Evolutionary conservation across 306 rosid species (phyloP).

Genomic region (Pueraria montana): DNA sequence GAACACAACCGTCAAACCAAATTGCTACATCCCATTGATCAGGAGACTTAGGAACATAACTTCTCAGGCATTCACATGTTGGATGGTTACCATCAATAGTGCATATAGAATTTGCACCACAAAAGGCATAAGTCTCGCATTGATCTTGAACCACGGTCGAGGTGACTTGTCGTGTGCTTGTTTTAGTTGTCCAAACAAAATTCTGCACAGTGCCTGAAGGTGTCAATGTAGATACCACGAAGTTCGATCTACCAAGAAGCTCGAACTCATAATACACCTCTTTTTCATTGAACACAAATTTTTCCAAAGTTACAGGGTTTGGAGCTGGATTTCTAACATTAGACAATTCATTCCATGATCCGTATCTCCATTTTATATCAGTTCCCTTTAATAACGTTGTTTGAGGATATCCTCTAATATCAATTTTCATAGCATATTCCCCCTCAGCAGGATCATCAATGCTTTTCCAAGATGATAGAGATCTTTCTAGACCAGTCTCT

Average conservation of each 20-base stretch:
- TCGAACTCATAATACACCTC: slow-evolving; percentile 35
- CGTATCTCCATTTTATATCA: neutral
- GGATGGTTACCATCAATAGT: neutral
- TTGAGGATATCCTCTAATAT: slow-evolving; percentile 15
- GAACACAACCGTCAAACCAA: neutral
- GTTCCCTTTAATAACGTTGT: neutral
- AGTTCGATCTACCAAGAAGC: neutral
- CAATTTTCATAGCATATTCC: neutral
- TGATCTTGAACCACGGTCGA: neutral
- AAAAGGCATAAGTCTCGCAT: neutral
- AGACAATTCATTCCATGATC: slow-evolving; percentile 21
- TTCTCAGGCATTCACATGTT: neutral
- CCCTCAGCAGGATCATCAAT: slow-evolving; percentile 39
- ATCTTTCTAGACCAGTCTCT: neutral
- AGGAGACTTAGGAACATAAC: neutral
- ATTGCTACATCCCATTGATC: neutral
- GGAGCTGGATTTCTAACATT: neutral
- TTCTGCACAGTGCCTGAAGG: neutral
- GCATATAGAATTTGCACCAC: slow-evolving; percentile 21
- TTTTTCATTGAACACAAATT: slow-evolving; percentile 27
- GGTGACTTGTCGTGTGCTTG: neutral
- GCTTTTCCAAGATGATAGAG: too few relatives aligned
- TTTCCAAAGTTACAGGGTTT: neutral
- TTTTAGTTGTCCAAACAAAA: neutral
- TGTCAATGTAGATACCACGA: neutral